Conservation (phyloP, 805 yeast species). For the Kodamaea kakaduensis region DNA sequence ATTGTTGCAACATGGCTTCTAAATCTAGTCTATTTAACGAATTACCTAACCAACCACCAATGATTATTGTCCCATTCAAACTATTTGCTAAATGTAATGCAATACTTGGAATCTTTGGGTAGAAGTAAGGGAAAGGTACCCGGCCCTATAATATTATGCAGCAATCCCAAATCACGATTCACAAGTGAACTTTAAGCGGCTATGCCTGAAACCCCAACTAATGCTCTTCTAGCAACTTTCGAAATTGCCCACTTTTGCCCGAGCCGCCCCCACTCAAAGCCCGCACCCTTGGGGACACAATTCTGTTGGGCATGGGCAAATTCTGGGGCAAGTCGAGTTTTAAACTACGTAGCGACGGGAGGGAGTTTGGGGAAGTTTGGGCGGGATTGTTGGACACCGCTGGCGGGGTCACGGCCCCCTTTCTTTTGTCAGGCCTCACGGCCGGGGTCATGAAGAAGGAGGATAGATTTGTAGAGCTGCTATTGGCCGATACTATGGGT, state of each 20-base stretch:
- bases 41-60: too few relatives aligned
- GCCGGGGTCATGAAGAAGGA: constrained; percentile 33
- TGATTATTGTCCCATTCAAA: too few relatives aligned
- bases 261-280: constrained; percentile 15
- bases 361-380: constrained; percentile 16
- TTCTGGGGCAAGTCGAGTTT: constrained; percentile 49
- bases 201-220: constrained; percentile 1
- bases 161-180: too few relatives aligned
- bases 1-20: too few relatives aligned
- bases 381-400: constrained; percentile 24
- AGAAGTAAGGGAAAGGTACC: too few relatives aligned
- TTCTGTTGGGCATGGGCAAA: constrained; percentile 22
- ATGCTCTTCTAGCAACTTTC: constrained; percentile 14
- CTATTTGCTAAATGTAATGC: too few relatives aligned
- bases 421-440: constrained; percentile 2
- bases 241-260: constrained; percentile 20
- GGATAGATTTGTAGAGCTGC: constrained; percentile 36
- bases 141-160: background rate
- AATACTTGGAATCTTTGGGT: too few relatives aligned
- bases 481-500: constrained; percentile 41
- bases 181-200: too few relatives aligned
- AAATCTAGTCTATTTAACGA: too few relatives aligned
- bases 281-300: constrained; percentile 7
- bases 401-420: constrained; percentile 9
- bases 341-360: constrained; percentile 50